Conservation (phyloP, 176 grass and related monocot species). For the Paspalum vaginatum region DNA sequence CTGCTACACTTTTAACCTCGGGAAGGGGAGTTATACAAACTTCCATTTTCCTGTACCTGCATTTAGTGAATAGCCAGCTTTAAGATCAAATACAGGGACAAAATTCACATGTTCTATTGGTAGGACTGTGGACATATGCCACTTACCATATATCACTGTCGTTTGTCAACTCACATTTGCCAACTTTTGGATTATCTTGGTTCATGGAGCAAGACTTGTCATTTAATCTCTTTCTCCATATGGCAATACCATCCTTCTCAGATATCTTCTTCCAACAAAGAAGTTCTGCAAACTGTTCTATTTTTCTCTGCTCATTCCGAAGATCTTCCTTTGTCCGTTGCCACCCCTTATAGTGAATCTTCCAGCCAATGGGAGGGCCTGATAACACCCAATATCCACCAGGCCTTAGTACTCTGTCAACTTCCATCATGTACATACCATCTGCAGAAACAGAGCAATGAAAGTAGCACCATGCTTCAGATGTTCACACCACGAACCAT, state of each 20-base stretch:
- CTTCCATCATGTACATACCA: conserved; percentile 97
- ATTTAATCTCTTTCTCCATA: conserved; percentile 81
- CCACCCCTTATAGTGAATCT: conserved; percentile 69
- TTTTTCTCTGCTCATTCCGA: conserved; percentile 66
- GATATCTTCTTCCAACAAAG: conserved; percentile 93
- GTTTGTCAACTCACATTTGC: conserved; percentile 65
- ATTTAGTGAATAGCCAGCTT: conserved; percentile 21
- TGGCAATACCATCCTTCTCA: conserved; percentile 67
- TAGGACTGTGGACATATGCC: conserved; percentile 12
- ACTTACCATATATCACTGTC: conserved; percentile 69
- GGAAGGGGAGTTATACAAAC: conserved; percentile 69
- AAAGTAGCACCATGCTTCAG: conserved; percentile 17
- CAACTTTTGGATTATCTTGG: conserved; percentile 39
- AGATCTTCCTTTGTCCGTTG: conserved; percentile 68
- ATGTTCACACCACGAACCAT: not conserved
- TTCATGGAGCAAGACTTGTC: conserved; percentile 58
- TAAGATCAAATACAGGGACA: conserved; percentile 18
- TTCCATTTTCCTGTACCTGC: conserved; percentile 93
- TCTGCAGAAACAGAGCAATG: conserved; percentile 53
- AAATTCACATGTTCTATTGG: conserved; percentile 9
- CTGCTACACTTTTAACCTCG: conserved; percentile 46
- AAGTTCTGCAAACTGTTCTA: conserved; percentile 71
- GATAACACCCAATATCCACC: conserved; percentile 94
- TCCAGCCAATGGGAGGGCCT: conserved; percentile 87
- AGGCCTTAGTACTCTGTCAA: conserved; percentile 83